phyloP scores from a whole-genome alignment of 208 protist genomes.

The Plasmodiophora brassicae region DNA sequence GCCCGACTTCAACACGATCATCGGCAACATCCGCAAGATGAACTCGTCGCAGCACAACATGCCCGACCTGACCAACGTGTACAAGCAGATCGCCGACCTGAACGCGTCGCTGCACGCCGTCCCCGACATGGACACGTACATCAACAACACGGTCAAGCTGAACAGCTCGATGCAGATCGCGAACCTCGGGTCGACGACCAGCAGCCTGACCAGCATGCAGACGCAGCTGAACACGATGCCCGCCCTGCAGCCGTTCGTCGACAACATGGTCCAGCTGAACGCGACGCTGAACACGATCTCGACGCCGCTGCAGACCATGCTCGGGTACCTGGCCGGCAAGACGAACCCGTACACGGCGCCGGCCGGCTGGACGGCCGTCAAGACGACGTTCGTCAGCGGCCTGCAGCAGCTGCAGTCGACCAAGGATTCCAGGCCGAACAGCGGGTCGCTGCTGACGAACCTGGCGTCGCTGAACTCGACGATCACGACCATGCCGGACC shows the following conservation, averaged over 20 bases:
- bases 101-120: not conserved
- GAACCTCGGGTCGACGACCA: not conserved
- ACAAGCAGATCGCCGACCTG: conserved; percentile 8
- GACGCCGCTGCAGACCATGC: not conserved
- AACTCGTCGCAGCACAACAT: not conserved
- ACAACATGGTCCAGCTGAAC: conserved; percentile 31
- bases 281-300: not conserved
- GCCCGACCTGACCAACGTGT: not conserved
- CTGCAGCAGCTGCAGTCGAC: not conserved
- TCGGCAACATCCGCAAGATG: conserved; percentile 16
- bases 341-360: not conserved
- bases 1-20: not conserved
- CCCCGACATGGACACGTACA: conserved; percentile 21
- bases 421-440: not conserved
- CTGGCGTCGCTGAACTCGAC: not conserved
- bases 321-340: not conserved
- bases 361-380: not conserved
- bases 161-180: not conserved
- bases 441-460: not conserved
- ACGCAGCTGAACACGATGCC: not conserved
- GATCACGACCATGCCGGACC: conserved; percentile 11
- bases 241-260: not conserved
- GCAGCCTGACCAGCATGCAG: not conserved
- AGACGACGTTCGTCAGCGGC: not conserved
- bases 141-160: conserved; percentile 28